phyloP scores from a whole-genome alignment of 768 basidiomycete genomes.

The Phlegmacium glaucopus region DNA sequence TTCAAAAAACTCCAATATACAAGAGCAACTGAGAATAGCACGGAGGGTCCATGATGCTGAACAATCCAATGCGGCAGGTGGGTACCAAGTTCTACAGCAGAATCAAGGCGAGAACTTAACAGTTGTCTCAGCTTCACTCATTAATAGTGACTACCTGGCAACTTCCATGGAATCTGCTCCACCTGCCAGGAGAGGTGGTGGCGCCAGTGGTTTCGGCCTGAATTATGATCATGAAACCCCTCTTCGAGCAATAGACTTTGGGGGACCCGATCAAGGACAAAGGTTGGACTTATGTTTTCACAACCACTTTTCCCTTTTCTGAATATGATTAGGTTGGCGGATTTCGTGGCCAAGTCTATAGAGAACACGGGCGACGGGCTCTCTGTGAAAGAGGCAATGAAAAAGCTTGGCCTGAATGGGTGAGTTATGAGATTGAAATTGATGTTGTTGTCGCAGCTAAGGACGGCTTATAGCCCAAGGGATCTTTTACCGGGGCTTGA shows the following conservation, averaged over 20 bases:
- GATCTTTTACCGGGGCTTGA: constrained; percentile 67
- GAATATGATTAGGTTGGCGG: constrained; percentile 42
- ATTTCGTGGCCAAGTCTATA: constrained; percentile 59
- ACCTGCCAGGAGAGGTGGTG: background rate
- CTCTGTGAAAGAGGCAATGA: constrained; percentile 49
- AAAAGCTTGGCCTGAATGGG: constrained; percentile 49
- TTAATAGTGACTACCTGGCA: constrained; percentile 4
- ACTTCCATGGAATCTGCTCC: background rate
- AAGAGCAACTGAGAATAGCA: background rate
- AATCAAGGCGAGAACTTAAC: background rate
- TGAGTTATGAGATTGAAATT: constrained; percentile 21
- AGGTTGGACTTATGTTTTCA: constrained; percentile 27
- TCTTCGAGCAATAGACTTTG: constrained; percentile 48
- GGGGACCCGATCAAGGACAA: constrained; percentile 54
- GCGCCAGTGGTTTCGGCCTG: constrained; percentile 37
- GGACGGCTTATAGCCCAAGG: constrained; percentile 33
- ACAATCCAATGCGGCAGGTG: background rate
- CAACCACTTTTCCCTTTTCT: background rate
- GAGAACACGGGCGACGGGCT: constrained; percentile 54
- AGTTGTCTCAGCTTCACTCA: background rate
- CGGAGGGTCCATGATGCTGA: background rate
- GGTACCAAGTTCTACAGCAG: background rate
- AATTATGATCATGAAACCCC: constrained; percentile 50
- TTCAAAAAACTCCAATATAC: background rate
- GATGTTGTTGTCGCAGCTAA: background rate